Conservation (phyloP, 768 basidiomycete genomes). For the Mycena belliarum region DNA sequence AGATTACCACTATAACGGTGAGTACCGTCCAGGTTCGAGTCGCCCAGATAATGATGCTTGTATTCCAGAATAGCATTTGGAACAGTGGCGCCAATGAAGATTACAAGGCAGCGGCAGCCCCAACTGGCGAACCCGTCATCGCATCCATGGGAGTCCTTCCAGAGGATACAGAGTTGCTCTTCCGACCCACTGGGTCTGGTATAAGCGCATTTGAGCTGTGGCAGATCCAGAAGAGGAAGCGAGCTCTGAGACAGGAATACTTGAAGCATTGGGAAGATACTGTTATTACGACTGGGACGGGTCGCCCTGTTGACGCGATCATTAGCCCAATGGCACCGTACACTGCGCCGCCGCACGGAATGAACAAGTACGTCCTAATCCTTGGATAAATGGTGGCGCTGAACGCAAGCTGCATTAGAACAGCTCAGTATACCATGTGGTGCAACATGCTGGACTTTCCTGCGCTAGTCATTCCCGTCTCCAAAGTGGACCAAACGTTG, state of each 20-base stretch:
- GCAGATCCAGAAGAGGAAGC: conserved; percentile 59
- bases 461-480: conserved; percentile 62
- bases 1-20: conserved; percentile 45
- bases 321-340: conserved; percentile 64
- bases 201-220: conserved; percentile 63
- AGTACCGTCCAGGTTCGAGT: conserved; percentile 14
- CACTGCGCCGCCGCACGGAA: conserved; percentile 65
- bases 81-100: conserved; percentile 52
- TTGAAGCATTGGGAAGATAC: conserved; percentile 66
- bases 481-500: conserved; percentile 52
- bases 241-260: conserved; percentile 54
- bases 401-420: neutral
- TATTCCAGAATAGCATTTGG: conserved; percentile 43
- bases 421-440: conserved; percentile 7
- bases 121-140: conserved; percentile 57
- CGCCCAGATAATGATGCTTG: neutral
- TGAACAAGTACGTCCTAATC: conserved; percentile 41
- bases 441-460: conserved; percentile 49
- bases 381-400: neutral
- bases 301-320: conserved; percentile 75
- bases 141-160: conserved; percentile 41
- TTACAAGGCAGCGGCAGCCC: conserved; percentile 34
- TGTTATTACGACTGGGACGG: conserved; percentile 54
- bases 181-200: conserved; percentile 25
- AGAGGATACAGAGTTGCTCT: conserved; percentile 23